Conservation (phyloP, 2,329 filamentous ascomycete species). For the Arthrobotrys entomopaga region DNA sequence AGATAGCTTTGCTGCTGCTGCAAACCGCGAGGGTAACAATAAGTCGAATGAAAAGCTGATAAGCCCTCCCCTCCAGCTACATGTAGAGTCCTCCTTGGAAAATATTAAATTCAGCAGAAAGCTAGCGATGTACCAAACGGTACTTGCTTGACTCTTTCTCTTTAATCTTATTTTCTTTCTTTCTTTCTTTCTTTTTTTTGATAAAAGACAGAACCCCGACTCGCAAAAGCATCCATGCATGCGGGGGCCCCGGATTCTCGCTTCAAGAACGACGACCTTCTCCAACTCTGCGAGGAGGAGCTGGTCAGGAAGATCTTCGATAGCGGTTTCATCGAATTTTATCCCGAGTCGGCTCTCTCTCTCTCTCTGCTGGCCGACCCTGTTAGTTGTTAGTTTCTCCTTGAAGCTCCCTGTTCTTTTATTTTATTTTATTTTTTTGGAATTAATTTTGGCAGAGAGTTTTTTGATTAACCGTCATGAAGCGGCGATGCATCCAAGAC, state of each 20-base stretch:
- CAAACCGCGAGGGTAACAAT: background rate
- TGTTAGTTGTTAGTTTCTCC: too few relatives aligned
- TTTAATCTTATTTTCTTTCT: slow-evolving; percentile 3
- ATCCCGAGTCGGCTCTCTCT: slow-evolving; percentile 31
- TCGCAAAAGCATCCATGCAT: slow-evolving; percentile 45
- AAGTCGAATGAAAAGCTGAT: slow-evolving; percentile 22
- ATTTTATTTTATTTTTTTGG: too few relatives aligned
- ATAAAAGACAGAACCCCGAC: slow-evolving; percentile 32
- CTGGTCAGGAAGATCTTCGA: background rate
- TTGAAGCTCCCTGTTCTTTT: too few relatives aligned
- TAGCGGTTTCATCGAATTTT: slow-evolving; percentile 6
- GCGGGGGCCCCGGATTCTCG: slow-evolving; percentile 55
- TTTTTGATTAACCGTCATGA: too few relatives aligned
- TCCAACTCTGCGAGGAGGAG: slow-evolving; percentile 26
- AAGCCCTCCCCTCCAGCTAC: slow-evolving; percentile 1
- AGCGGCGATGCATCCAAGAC: too few relatives aligned
- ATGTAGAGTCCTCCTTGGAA: too few relatives aligned
- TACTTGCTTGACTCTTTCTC: background rate
- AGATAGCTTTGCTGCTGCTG: slow-evolving; percentile 36
- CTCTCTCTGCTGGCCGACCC: too few relatives aligned
- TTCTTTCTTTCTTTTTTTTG: background rate
- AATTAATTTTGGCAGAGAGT: too few relatives aligned
- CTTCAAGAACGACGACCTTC: slow-evolving; percentile 34
- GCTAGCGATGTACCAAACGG: too few relatives aligned
- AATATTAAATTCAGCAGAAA: too few relatives aligned